Percentiles rank a stretch among this genome's conserved stretches.
Evolutionary conservation across 495 filamentous ascomycete species (phyloP).

Genomic region (Penicillium cinerascens): DNA sequence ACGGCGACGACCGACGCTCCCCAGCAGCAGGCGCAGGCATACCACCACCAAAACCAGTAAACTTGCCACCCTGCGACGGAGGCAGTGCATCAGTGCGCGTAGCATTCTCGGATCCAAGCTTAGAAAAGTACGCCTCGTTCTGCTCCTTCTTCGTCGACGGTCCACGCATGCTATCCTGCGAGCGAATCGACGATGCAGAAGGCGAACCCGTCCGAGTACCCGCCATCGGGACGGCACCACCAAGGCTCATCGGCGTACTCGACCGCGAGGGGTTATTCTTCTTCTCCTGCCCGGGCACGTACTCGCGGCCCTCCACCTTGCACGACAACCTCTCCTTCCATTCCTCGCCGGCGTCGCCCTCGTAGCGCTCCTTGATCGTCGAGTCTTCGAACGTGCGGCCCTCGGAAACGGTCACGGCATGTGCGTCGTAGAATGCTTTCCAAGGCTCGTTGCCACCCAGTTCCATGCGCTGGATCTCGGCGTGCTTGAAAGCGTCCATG

Average conservation of each 20-base stretch:
- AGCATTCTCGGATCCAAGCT: constrained; percentile 76
- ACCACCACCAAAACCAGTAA: constrained; percentile 80
- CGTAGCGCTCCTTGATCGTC: constrained; percentile 76
- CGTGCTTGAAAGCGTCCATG: constrained; percentile 95
- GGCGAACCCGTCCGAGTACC: constrained; percentile 29
- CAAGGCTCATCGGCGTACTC: constrained; percentile 28
- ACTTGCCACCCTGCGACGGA: constrained; percentile 90
- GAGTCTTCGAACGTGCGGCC: constrained; percentile 68
- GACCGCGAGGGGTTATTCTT: constrained; percentile 32
- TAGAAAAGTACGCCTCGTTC: constrained; percentile 89
- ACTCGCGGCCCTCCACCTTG: constrained; percentile 82
- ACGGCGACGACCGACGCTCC: constrained; percentile 22
- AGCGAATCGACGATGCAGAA: constrained; percentile 20
- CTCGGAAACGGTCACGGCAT: constrained; percentile 58
- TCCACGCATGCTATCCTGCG: constrained; percentile 21
- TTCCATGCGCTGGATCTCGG: constrained; percentile 83
- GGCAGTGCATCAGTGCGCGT: constrained; percentile 67
- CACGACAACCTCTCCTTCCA: constrained; percentile 87
- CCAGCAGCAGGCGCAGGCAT: constrained; percentile 38
- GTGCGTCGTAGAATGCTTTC: constrained; percentile 75
- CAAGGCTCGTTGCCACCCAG: constrained; percentile 83
- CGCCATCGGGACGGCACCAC: constrained; percentile 18
- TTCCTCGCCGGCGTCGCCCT: constrained; percentile 84
- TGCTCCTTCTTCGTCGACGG: constrained; percentile 52
- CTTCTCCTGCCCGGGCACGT: constrained; percentile 61